These are phyloP conservation scores for Trichophyton schoenleinii DNA, from an alignment of 2,329 filamentous ascomycete species.

Conservation along the genomic window DNA sequence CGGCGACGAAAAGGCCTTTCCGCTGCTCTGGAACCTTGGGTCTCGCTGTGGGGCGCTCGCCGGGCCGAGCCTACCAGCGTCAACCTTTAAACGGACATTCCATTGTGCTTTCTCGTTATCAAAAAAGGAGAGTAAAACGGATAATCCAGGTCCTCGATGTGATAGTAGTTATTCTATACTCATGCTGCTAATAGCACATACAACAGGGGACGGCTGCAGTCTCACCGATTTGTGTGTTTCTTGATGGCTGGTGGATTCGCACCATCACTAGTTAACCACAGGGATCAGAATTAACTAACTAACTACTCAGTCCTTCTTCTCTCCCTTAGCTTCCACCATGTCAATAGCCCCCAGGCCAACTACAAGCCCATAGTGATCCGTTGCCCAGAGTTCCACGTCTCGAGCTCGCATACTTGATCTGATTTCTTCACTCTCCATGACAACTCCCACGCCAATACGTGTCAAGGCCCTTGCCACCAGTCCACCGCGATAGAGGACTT, in stretches of 20 bases:
- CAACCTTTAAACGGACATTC: neutral
- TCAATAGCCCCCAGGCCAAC: constrained; percentile 11
- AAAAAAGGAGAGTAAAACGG: too few relatives aligned
- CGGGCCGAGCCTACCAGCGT: neutral
- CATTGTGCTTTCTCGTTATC: too few relatives aligned
- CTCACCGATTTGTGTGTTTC: neutral
- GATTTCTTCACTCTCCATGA: constrained; percentile 7
- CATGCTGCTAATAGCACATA: neutral
- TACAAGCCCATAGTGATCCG: constrained; percentile 18
- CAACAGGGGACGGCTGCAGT: neutral
- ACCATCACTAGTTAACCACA: too few relatives aligned
- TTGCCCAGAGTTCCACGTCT: constrained; percentile 15
- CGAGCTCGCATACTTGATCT: constrained; percentile 11
- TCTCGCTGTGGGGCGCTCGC: neutral
- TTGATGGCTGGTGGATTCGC: neutral
- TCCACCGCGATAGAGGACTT: constrained; percentile 7
- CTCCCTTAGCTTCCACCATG: neutral
- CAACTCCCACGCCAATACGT: neutral
- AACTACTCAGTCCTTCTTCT: too few relatives aligned
- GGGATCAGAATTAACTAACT: too few relatives aligned
- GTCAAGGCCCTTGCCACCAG: neutral
- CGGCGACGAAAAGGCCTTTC: neutral
- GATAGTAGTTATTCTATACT: neutral
- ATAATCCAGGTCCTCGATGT: neutral
- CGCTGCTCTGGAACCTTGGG: neutral